These are phyloP conservation scores for Mycena amicta DNA, from an alignment of 768 basidiomycete genomes.

Conservation along the genomic window DNA sequence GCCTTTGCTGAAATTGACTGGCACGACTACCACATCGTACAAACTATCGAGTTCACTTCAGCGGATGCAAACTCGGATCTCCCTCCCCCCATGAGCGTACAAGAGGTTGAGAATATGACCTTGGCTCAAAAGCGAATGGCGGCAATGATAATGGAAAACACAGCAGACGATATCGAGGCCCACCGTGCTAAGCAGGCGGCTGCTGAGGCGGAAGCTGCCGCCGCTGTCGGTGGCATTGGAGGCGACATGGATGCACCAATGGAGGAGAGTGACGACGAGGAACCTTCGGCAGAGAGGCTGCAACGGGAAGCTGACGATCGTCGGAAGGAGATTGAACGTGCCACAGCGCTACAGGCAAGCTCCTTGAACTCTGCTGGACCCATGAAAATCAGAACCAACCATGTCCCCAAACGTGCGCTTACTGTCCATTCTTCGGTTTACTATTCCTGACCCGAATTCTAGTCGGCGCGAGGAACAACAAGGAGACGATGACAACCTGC, in stretches of 20 bases:
- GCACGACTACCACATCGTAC: constrained; percentile 98
- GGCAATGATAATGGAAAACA: constrained; percentile 96
- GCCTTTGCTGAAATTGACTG: constrained; percentile 98
- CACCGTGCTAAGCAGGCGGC: constrained; percentile 81
- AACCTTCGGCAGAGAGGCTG: constrained; percentile 57
- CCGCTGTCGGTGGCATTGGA: constrained; percentile 71
- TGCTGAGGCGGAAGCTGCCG: constrained; percentile 82
- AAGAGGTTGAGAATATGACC: constrained; percentile 95
- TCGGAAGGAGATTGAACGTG: constrained; percentile 70
- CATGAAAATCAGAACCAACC: constrained; percentile 95
- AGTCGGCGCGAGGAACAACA: constrained; percentile 71
- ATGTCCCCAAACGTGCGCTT: constrained; percentile 90
- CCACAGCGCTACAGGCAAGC: constrained; percentile 78
- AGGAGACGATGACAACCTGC: constrained; percentile 82
- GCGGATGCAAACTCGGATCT: constrained; percentile 90
- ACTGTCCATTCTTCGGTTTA: background rate
- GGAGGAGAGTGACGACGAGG: constrained; percentile 86
- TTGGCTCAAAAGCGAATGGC: constrained; percentile 98
- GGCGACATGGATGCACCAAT: background rate
- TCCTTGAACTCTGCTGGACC: constrained; percentile 73
- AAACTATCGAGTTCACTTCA: constrained; percentile 96
- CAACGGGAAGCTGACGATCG: constrained; percentile 75
- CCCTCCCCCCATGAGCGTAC: constrained; percentile 94
- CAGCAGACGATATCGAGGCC: constrained; percentile 83
- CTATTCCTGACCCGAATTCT: no score